Evolutionary conservation across 306 rosid species (phyloP), one percentile per base, ranked within the genome.

Genomic region (Leucaena leucocephala): DNA sequence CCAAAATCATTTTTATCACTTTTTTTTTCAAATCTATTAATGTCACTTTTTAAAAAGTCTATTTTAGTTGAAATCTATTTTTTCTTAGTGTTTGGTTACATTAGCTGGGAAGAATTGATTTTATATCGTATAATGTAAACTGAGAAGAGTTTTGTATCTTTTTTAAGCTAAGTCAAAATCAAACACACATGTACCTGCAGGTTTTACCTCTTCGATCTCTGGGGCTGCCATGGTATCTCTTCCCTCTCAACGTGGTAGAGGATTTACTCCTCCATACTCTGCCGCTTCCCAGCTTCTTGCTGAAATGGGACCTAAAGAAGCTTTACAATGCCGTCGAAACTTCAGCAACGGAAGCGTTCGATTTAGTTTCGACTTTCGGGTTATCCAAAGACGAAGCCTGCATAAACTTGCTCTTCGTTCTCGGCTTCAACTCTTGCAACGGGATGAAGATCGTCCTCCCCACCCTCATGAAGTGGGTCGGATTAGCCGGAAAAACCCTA

Each of bases 361-460:
- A 89, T 35, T 84, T 87, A 73, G 97, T 97, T 0, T 88, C 81
- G 27, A 21, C 67, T 0, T 75, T 62, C 4, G 91, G 90, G 2
- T 81, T 93, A 2, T 19, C 86, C 17, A 55, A 87, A 16, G 90
- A 89, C 1, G 93, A 88, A 67, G 97, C 98, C 11, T 86, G 89
- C 50, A 92, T 91, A 42, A 93, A 93, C 38, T 45, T 93, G 2
- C 75, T 91, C 2, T 93, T 93, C 77, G 68, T 86, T 58, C 80
- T 83, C 8, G 83, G 91, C 49, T 91, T 91, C 82, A 93, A 89
- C 76, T 86, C 98, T 0, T 88, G 68, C 14, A 96, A 91, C 0
- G 98, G 97, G 3, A 80, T 88, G 77, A 82, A 84, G 62, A 81
- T 63, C n/a, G 82, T 27, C 67, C 72, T 91, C 3, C 97, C 98